Conservation (phyloP, 2,329 filamentous ascomycete species). For the Cordyceps tenuipes region DNA sequence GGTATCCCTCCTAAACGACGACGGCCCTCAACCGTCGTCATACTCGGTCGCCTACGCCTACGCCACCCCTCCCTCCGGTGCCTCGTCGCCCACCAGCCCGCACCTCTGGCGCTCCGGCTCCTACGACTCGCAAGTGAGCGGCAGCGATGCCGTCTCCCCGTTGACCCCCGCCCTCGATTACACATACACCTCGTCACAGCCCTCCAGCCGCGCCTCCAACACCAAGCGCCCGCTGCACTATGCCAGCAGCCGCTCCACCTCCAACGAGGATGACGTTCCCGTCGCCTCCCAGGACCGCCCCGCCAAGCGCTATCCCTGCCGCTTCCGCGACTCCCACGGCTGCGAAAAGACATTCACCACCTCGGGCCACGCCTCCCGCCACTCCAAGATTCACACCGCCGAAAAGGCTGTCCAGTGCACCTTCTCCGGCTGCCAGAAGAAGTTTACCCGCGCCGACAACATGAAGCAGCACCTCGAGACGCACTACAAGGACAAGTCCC, state of each 20-base stretch:
- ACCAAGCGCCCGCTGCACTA: constrained; percentile 36
- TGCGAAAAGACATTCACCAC: constrained; percentile 79
- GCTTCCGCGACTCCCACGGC: constrained; percentile 59
- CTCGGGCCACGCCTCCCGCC: constrained; percentile 74
- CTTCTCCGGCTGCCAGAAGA: constrained; percentile 64
- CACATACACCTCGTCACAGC: constrained; percentile 27
- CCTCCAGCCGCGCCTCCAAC: constrained; percentile 24
- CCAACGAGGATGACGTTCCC: constrained; percentile 43
- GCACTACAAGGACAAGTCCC: constrained; percentile 57
- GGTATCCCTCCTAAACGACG: constrained; percentile 54
- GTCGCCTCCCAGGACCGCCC: constrained; percentile 36
- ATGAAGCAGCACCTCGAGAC: constrained; percentile 81
- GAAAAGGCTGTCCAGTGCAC: constrained; percentile 67
- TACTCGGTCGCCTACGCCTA: constrained; percentile 25
- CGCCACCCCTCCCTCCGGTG: constrained; percentile 30
- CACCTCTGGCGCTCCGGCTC: constrained; percentile 53
- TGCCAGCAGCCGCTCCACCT: constrained; percentile 37
- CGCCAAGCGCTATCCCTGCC: constrained; percentile 65
- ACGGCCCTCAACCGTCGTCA: constrained; percentile 29
- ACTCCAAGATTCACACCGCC: constrained; percentile 76
- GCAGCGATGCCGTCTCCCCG: constrained; percentile 42
- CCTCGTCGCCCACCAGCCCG: constrained; percentile 44
- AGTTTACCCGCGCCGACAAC: constrained; percentile 75
- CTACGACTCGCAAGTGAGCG: constrained; percentile 50
- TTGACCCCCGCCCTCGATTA: constrained; percentile 43